These are phyloP conservation scores for Coemansia brasiliensis DNA, from an alignment of 192 early-diverging fungal genomes.

Conservation along the genomic window DNA sequence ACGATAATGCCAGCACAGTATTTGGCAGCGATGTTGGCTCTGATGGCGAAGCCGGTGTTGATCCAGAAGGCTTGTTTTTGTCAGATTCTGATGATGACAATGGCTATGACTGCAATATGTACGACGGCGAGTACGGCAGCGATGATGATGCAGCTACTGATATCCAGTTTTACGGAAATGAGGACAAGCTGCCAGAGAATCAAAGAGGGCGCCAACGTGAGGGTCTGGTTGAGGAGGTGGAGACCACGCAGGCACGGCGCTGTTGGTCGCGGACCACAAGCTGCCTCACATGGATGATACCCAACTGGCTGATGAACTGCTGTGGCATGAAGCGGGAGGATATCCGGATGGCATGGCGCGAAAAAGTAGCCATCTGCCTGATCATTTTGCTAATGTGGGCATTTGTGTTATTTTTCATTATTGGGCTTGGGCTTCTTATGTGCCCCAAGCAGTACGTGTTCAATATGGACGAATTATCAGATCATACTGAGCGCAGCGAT, in stretches of 20 bases:
- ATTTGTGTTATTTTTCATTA: conserved; percentile 82
- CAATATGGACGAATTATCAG: conserved; percentile 59
- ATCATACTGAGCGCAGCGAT: conserved; percentile 58
- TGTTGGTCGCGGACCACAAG: conserved; percentile 43
- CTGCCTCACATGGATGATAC: conserved; percentile 32
- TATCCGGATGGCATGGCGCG: conserved; percentile 93
- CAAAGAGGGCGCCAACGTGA: conserved; percentile 55
- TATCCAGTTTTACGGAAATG: too few species aligned
- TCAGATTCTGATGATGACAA: conserved; percentile 8
- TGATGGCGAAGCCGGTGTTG: conserved; percentile 9
- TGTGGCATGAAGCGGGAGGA: conserved; percentile 80
- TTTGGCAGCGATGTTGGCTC: conserved; percentile 37
- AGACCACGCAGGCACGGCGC: conserved; percentile 31
- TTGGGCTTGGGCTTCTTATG: conserved; percentile 78
- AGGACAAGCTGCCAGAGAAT: too few species aligned
- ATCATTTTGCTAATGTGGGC: conserved; percentile 79
- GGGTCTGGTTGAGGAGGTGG: conserved; percentile 77
- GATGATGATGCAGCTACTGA: background rate
- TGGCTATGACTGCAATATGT: conserved; percentile 4
- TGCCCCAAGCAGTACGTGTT: conserved; percentile 76
- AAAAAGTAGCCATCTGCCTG: conserved; percentile 84
- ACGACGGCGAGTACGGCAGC: background rate
- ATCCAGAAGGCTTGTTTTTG: conserved; percentile 19
- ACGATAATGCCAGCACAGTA: conserved; percentile 34
- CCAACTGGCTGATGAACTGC: conserved; percentile 41